Conservation (phyloP, 352 stramenopile genomes). For the Phytophthora litchii region DNA sequence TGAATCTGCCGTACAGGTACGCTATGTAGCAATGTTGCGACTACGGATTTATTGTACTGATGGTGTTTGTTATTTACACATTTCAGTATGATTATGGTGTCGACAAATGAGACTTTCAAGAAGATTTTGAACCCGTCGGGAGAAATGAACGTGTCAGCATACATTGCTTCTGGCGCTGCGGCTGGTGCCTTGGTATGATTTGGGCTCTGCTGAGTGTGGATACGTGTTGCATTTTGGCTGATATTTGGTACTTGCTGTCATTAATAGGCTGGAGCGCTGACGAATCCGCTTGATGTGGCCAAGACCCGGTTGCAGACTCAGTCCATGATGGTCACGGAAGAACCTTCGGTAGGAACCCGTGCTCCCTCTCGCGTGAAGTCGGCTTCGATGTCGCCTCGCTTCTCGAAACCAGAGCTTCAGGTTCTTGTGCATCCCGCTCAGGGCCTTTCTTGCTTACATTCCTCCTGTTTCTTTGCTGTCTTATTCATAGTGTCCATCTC, state of each 20-base stretch:
- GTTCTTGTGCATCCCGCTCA: conserved; percentile 47
- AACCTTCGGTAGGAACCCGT: conserved; percentile 59
- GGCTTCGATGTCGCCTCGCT: conserved; percentile 41
- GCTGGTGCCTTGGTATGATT: conserved; percentile 91
- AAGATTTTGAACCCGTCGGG: conserved; percentile 91
- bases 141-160: conserved; percentile 90
- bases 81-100: conserved; percentile 96
- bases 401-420: conserved; percentile 58
- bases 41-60: not conserved
- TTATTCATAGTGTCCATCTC: conserved; percentile 75
- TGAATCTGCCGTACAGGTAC: conserved; percentile 98
- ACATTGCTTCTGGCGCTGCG: conserved; percentile 93
- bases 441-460: conserved; percentile 35
- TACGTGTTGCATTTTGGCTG: not conserved
- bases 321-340: conserved; percentile 66
- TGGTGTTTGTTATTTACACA: not conserved
- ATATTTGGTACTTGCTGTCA: not conserved
- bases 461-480: conserved; percentile 43
- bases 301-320: conserved; percentile 99
- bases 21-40: not conserved
- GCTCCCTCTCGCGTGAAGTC: conserved; percentile 31
- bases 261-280: conserved; percentile 86
- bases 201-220: not conserved
- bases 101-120: conserved; percentile 97
- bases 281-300: conserved; percentile 98